Base-by-base conservation (phyloP, 1,284 basidiomycete genomes). In the Filobasidium uniguttulatum region DNA sequence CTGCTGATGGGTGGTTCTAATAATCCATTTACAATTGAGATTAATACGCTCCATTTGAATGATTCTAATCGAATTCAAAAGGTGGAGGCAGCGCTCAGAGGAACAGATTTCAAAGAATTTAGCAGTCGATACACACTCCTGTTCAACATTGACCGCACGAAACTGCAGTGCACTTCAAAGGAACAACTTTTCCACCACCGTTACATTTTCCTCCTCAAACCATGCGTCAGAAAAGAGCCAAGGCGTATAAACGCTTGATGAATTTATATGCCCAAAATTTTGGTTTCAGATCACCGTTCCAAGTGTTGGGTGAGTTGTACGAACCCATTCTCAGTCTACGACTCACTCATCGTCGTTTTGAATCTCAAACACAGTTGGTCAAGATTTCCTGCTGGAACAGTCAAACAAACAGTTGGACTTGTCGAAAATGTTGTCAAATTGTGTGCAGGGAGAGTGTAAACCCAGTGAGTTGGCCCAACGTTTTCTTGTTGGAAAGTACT, bases 151-250 rank as follows among this genome's bases (percentile, higher is more conserved):
- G n/a, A n/a, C n/a, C n/a, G n/a, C n/a, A n/a, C n/a, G n/a, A n/a
- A n/a, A n/a, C n/a, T n/a, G n/a, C n/a, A n/a, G n/a, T n/a, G n/a
- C n/a, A n/a, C n/a, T n/a, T n/a, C n/a, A n/a, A n/a, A n/a, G n/a
- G n/a, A n/a, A n/a, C n/a, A n/a, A n/a, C n/a, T n/a, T n/a, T n/a
- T n/a, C n/a, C n/a, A n/a, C n/a, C n/a, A n/a, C n/a, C n/a, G n/a
- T n/a, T n/a, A n/a, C n/a, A n/a, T n/a, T n/a, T n/a, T n/a, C n/a
- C n/a, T n/a, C n/a, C n/a, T n/a, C n/a, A n/a, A 56, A 59, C 53
- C 30, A 96, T 96, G 90, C 75, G 88, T 53, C 86, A 91, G 71
- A 91, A 87, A 70, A 76, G 90, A 63, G 85, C 88, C 40, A 96
- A 96, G 70, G 77, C 81, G 1, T 93, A 93, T 69, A 80, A 82